Base-by-base conservation (phyloP, 2,329 filamentous ascomycete species). In the Fusarium oligoseptatum region DNA sequence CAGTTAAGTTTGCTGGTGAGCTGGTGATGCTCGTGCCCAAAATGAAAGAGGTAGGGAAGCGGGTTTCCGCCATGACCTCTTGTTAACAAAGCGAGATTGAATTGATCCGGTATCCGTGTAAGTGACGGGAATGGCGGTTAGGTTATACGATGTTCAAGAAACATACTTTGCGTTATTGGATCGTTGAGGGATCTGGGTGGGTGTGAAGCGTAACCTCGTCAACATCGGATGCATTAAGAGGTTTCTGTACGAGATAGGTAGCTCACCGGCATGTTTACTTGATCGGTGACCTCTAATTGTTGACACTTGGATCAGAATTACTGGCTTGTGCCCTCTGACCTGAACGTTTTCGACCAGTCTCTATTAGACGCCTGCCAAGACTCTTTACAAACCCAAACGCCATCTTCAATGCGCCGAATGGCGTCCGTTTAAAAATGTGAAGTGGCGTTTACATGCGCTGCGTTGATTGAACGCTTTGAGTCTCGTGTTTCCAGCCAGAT, bases 121-220 rank as follows among this genome's bases (percentile, higher is more conserved):
- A 29, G 3, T 52, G 48, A 27, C 15, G 15, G 48, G 17, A 55
- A 55, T 11, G 48, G 48, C 17, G 27, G 29, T 32, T n/a, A n/a
- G 24, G 48, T 52, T 29, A n/a, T 29, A 29, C 48, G 5, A n/a
- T 29, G 24, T 11, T 52, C 43, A 17, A 27, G 43, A 48, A 48
- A 48, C 43, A 48, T 9, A 27, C 43, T 27, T 48, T 48, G 14
- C 43, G 14, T 52, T 29, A n/a, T 29, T 29, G 48, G 10, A 32
- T 29, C 79, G 14, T 81, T 76, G 60, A 79, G 80, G 80, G 34
- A 56, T 80, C 41, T 77, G 70, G 7, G 75, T 77, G 73, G 57
- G 75, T 24, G 92, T 97, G 84, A 98, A 98, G 80, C 95, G 95
- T 70, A 98, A 98, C 84, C 87, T 98, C 56, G 94, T 97, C 86